These are phyloP conservation scores for Pterulicium gracile DNA, from an alignment of 1,284 basidiomycete species.

Conservation along the genomic window DNA sequence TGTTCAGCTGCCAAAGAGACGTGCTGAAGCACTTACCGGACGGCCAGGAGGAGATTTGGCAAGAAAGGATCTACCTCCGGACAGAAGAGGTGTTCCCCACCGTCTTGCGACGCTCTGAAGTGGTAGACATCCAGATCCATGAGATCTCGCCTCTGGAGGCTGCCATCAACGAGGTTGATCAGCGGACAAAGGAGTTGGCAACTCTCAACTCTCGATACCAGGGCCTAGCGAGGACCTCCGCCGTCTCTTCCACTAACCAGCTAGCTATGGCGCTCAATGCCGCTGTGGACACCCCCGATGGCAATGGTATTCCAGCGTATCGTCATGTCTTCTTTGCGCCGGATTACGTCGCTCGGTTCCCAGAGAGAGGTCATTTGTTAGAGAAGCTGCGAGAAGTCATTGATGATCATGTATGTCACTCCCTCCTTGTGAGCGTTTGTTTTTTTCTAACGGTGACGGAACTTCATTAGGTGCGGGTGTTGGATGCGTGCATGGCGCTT, in stretches of 20 bases:
- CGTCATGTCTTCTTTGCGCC: conserved; percentile 69
- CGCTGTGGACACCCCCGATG: conserved; percentile 75
- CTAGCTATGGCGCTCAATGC: conserved; percentile 84
- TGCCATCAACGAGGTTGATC: conserved; percentile 73
- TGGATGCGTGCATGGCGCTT: conserved; percentile 76
- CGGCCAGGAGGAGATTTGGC: conserved; percentile 70
- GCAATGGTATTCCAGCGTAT: conserved; percentile 71
- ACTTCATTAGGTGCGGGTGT: conserved; percentile 56
- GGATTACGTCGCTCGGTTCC: conserved; percentile 58
- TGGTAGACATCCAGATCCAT: conserved; percentile 63
- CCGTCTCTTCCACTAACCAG: conserved; percentile 69
- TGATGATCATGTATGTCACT: conserved; percentile 62
- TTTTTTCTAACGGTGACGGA: conserved; percentile 12
- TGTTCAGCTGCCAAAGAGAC: conserved; percentile 74
- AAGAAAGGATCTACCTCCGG: conserved; percentile 80
- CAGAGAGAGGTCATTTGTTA: conserved; percentile 61
- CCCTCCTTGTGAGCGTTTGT: conserved; percentile 1
- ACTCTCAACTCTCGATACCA: conserved; percentile 65
- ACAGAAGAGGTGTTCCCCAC: conserved; percentile 91
- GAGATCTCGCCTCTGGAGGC: conserved; percentile 85
- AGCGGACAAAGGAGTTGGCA: conserved; percentile 67
- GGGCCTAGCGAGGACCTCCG: conserved; percentile 65
- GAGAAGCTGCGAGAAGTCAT: conserved; percentile 66
- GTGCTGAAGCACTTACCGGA: conserved; percentile 50
- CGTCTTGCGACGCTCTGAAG: conserved; percentile 83